These are phyloP conservation scores for Salpingoeca rosetta DNA, from an alignment of 78 protist species.

Conservation along the genomic window DNA sequence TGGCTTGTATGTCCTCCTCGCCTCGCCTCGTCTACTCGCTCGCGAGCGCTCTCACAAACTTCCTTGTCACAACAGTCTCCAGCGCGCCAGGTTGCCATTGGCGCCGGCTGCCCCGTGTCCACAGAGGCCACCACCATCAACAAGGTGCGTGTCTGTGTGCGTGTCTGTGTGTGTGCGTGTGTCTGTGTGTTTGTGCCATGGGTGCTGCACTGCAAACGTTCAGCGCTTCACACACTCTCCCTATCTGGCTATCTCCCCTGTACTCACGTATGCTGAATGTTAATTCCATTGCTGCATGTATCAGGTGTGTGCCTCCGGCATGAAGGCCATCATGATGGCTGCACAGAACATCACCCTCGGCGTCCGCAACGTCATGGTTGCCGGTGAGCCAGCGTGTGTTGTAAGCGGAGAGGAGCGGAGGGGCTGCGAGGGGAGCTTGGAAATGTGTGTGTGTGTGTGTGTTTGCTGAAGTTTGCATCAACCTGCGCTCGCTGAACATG, in stretches of 20 bases:
- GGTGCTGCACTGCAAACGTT: background rate
- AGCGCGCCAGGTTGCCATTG: conserved; percentile 75
- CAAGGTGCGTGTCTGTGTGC: conserved; percentile 13
- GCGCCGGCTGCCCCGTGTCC: conserved; percentile 56
- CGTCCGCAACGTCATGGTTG: conserved; percentile 1
- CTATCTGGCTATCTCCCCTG: background rate
- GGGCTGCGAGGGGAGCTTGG: no score
- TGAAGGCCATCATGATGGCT: conserved; percentile 86
- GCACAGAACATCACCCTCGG: conserved; percentile 79
- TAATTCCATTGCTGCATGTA: no score
- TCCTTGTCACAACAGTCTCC: conserved; percentile 46
- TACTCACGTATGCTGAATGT: background rate
- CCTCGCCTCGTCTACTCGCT: background rate
- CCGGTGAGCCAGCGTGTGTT: background rate
- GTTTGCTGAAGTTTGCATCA: no score
- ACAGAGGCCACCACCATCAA: conserved; percentile 19
- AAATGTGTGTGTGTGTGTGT: no score
- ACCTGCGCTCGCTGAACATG: no score
- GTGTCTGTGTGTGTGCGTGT: background rate
- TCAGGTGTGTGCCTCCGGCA: conserved; percentile 94
- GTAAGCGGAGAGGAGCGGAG: background rate
- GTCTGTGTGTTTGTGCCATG: background rate
- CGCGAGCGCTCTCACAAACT: conserved; percentile 1
- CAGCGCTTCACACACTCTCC: background rate
- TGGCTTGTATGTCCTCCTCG: background rate